Conservation (phyloP, 495 filamentous ascomycete genomes). For the Gamarada debralockiae region DNA sequence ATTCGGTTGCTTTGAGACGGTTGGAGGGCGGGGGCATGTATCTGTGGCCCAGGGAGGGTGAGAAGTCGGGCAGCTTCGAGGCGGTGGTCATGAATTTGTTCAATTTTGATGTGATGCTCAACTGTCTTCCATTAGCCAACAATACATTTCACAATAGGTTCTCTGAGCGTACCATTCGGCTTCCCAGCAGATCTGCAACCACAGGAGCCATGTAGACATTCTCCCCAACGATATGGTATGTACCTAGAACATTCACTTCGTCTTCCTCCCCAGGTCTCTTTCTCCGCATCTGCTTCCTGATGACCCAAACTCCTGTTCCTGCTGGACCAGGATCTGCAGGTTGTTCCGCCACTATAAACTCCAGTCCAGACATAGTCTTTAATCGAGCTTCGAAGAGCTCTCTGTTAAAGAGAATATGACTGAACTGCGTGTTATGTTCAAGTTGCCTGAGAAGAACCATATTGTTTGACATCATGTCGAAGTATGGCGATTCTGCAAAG, state of each 20-base stretch:
- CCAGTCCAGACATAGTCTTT: constrained; percentile 74
- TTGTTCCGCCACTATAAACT: constrained; percentile 77
- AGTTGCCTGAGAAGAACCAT: constrained; percentile 72
- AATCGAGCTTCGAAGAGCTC: constrained; percentile 76
- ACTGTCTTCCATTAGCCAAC: constrained; percentile 3
- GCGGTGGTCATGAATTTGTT: constrained; percentile 60
- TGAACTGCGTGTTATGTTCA: constrained; percentile 60
- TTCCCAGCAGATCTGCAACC: constrained; percentile 70
- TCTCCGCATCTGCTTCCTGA: constrained; percentile 80
- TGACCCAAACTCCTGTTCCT: constrained; percentile 80
- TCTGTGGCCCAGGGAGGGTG: constrained; percentile 67
- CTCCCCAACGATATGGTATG: constrained; percentile 81
- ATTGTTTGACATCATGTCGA: constrained; percentile 87
- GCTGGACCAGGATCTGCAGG: constrained; percentile 63
- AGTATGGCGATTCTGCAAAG: constrained; percentile 87
- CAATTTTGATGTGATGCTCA: constrained; percentile 33
- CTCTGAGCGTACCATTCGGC: constrained; percentile 58
- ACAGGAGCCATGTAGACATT: constrained; percentile 89
- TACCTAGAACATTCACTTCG: constrained; percentile 67
- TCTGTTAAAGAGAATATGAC: constrained; percentile 57
- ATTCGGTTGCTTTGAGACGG: constrained; percentile 30
- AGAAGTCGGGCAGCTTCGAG: constrained; percentile 59
- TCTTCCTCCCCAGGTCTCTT: constrained; percentile 57
- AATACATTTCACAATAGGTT: not conserved
- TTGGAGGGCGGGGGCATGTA: constrained; percentile 52